phyloP scores from a whole-genome alignment of 768 basidiomycete species.

The Leccinum incarnatum region DNA sequence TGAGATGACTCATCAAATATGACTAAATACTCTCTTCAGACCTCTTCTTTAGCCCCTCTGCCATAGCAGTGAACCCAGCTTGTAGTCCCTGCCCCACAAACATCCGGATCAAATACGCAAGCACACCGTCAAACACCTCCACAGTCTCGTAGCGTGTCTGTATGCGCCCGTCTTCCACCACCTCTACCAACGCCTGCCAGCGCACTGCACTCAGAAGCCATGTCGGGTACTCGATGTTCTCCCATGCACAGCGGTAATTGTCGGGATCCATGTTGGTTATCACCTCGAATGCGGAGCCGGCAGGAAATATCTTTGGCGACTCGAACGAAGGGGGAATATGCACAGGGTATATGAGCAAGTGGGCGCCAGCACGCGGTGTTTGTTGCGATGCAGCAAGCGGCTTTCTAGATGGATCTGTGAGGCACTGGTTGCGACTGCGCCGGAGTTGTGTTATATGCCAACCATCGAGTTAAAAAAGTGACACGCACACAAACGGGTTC shows the following conservation, averaged over 20 bases:
- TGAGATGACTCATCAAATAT: background rate
- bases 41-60: slow-evolving; percentile 51
- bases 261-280: slow-evolving; percentile 53
- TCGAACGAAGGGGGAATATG: slow-evolving; percentile 62
- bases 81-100: slow-evolving; percentile 43
- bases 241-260: slow-evolving; percentile 59
- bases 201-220: slow-evolving; percentile 55
- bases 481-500: slow-evolving; percentile 60
- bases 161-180: slow-evolving; percentile 40
- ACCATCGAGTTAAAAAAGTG: background rate
- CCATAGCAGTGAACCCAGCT: slow-evolving; percentile 51
- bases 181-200: slow-evolving; percentile 58
- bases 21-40: slow-evolving; percentile 35
- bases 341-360: slow-evolving; percentile 47
- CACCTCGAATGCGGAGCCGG: slow-evolving; percentile 39
- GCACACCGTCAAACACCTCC: slow-evolving; percentile 55
- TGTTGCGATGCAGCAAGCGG: slow-evolving; percentile 43
- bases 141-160: slow-evolving; percentile 64
- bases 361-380: slow-evolving; percentile 46
- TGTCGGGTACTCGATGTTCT: slow-evolving; percentile 35
- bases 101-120: slow-evolving; percentile 52
- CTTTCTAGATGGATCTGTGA: slow-evolving; percentile 41
- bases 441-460: background rate
- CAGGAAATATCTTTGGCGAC: slow-evolving; percentile 33
- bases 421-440: slow-evolving; percentile 47